Evolutionary conservation across 257 asterid genomes (phyloP).

Genomic region (Rhazya stricta): DNA sequence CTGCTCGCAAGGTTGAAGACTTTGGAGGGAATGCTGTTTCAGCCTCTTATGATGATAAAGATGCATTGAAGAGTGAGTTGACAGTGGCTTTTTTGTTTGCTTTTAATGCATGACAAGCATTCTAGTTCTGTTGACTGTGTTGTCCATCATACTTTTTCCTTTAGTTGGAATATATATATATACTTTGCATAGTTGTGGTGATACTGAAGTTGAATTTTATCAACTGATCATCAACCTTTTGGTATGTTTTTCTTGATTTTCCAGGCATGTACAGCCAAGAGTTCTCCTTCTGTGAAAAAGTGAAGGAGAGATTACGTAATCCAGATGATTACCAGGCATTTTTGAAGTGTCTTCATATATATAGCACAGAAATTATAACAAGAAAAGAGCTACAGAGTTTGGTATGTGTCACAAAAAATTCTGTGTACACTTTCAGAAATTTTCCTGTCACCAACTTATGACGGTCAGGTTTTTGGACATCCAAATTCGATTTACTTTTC

Average conservation of each 20-base stretch:
- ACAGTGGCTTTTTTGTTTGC: constrained; percentile 4
- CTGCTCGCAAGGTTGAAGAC: constrained; percentile 63
- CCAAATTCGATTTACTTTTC: not conserved
- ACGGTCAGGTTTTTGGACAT: not conserved
- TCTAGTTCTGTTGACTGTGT: not conserved
- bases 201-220: not conserved
- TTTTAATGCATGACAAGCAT: not conserved
- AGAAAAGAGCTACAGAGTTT: constrained; percentile 75
- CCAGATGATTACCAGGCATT: constrained; percentile 93
- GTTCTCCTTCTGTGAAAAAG: constrained; percentile 86
- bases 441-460: not conserved
- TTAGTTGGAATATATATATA: not conserved
- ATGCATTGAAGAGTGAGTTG: constrained; percentile 78
- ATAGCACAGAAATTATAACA: constrained; percentile 87
- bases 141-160: not conserved
- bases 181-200: not conserved
- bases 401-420: constrained; percentile 39
- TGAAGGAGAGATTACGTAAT: constrained; percentile 74
- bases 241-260: constrained; percentile 26
- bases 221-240: not conserved
- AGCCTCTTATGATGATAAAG: constrained; percentile 65
- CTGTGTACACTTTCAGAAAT: not conserved
- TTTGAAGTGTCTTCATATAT: constrained; percentile 91
- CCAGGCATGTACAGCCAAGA: constrained; percentile 71
- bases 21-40: constrained; percentile 58